Percentiles rank a stretch among this genome's conserved stretches.
phyloP scores from a whole-genome alignment of 2,329 filamentous ascomycete species.

The Mycosphaerella sp. region DNA sequence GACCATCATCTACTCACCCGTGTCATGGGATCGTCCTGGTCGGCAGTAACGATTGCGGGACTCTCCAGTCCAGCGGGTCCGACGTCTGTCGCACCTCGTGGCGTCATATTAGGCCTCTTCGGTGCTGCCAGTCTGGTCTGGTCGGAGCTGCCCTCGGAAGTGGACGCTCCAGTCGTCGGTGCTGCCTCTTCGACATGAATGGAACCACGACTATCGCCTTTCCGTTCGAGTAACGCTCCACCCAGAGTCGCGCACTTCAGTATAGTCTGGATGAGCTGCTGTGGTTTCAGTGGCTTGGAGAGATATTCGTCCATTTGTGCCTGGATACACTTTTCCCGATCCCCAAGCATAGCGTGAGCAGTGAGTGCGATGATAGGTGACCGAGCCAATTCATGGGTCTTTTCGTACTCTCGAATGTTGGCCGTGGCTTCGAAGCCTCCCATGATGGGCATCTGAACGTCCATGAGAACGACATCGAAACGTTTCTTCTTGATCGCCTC shows the following conservation, averaged over 20 bases:
- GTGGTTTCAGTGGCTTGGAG: slow-evolving; percentile 93
- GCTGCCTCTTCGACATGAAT: slow-evolving; percentile 21
- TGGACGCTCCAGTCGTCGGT: background rate
- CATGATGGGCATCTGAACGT: slow-evolving; percentile 99
- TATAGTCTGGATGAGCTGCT: slow-evolving; percentile 95
- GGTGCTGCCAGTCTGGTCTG: slow-evolving; percentile 24
- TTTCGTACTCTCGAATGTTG: slow-evolving; percentile 94
- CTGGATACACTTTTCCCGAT: slow-evolving; percentile 95
- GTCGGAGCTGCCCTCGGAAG: slow-evolving; percentile 24
- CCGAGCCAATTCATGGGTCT: slow-evolving; percentile 67
- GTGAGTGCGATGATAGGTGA: slow-evolving; percentile 96
- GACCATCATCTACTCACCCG: slow-evolving; percentile 41
- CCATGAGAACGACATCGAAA: slow-evolving; percentile 97
- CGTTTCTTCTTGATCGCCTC: slow-evolving; percentile 86
- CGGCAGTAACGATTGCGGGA: slow-evolving; percentile 55
- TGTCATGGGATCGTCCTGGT: slow-evolving; percentile 54
- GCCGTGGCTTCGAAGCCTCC: slow-evolving; percentile 95
- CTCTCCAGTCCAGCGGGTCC: slow-evolving; percentile 57
- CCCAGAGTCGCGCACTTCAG: slow-evolving; percentile 93
- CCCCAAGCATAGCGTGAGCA: slow-evolving; percentile 97
- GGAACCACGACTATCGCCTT: slow-evolving; percentile 40
- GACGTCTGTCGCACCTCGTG: slow-evolving; percentile 62
- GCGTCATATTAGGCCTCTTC: slow-evolving; percentile 51
- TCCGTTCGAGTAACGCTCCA: slow-evolving; percentile 72
- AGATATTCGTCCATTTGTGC: slow-evolving; percentile 99